Conservation (phyloP, 2,329 filamentous ascomycete genomes). For the Colletotrichum agaves region DNA sequence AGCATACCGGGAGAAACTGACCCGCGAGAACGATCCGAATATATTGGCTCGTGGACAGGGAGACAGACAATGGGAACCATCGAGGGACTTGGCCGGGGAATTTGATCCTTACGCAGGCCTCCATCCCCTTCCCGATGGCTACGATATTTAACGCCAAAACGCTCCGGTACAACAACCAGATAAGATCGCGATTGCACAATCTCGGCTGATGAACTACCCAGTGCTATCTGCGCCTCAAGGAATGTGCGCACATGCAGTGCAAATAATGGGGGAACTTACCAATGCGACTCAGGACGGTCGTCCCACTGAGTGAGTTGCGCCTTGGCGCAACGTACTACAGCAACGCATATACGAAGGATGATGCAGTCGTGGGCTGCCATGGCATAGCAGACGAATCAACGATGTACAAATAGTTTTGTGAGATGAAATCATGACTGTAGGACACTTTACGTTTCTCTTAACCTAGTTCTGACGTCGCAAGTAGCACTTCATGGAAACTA, state of each 20-base stretch:
- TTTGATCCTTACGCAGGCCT: constrained; percentile 21
- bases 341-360: no score
- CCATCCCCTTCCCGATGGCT: constrained; percentile 21
- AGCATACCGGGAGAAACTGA: constrained; percentile 42
- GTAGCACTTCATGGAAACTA: no score
- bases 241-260: no score
- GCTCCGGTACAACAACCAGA: constrained; percentile 19
- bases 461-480: no score
- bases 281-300: no score
- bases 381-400: background rate
- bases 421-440: background rate
- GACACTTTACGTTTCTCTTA: background rate
- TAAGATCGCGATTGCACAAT: no score
- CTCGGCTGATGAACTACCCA: no score
- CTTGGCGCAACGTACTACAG: no score
- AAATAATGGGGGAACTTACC: no score
- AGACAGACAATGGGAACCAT: constrained; percentile 23
- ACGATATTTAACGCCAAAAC: constrained; percentile 18
- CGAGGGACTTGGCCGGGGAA: constrained; percentile 1
- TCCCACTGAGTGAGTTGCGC: no score
- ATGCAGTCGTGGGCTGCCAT: background rate
- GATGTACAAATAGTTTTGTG: background rate
- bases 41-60: constrained; percentile 18
- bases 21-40: constrained; percentile 36
- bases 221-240: no score